Base-by-base conservation (phyloP, 176 grass and related monocot species). In the Microstegium vimineum region DNA sequence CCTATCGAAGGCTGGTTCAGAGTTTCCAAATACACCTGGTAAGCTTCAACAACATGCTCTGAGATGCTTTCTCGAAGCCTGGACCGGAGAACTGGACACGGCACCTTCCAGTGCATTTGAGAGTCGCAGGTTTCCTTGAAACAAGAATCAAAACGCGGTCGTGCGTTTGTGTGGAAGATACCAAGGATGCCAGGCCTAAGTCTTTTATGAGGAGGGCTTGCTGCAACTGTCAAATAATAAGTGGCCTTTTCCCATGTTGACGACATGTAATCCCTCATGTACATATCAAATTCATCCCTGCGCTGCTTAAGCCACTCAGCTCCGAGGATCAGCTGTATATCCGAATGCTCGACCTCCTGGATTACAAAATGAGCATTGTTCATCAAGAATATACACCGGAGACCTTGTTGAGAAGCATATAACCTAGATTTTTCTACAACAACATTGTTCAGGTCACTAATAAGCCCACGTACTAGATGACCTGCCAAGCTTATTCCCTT, bases 351-450 rank as follows among this genome's bases (percentile, higher is more conserved):
- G 14, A 86, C 56, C 46, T 72, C 74, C 66, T 83, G 41, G 32
- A 87, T 25, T 69, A 82, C 82, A 54, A 77, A 82, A 54, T 69
- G 40, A 18, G 56, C 35, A 65, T 82, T 87, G 54, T 87, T 82
- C 79, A 77, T 70, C 85, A 77, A 69, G 71, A 82, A 87, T 63
- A 77, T 38, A 60, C 42, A 71, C 36, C 41, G 64, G 37, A 87
- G 64, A 77, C 64, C 73, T 77, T 41, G 35, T 40, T 47, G 52
- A 12, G n/a, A 57, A 20, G 51, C 72, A 71, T 77, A 70, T 46
- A 36, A 4, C 23, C n/a, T 52, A 6, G 79, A 69, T 51, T 77
- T 71, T 77, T 65, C 31, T 35, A 64, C 40, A 28, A 71, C 11
- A 1, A 31, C 56, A 14, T 54, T 5, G 9, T 54, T 31, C 65